Evolutionary conservation across 805 yeast species (phyloP).

Genomic region (Cyberlindnera suaveolens): DNA sequence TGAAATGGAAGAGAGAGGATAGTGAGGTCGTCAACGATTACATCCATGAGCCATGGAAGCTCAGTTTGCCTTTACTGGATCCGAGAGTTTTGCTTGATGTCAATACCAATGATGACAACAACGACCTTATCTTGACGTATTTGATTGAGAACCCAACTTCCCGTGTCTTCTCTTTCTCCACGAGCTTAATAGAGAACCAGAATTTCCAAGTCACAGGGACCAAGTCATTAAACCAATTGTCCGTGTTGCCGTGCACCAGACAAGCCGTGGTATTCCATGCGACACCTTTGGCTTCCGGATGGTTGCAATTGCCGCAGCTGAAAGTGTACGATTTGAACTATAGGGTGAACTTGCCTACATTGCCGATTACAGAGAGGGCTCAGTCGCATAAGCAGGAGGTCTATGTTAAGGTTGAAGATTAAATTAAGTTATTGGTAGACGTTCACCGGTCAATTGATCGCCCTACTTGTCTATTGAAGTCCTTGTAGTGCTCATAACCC

Average conservation of each 20-base stretch:
- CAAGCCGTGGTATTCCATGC: slow-evolving; percentile 34
- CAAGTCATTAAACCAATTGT: slow-evolving; percentile 17
- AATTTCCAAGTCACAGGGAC: slow-evolving; percentile 32
- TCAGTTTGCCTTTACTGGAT: slow-evolving; percentile 57
- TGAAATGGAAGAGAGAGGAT: slow-evolving; percentile 31
- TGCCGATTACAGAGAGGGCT: slow-evolving; percentile 32
- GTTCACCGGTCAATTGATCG: too few species aligned
- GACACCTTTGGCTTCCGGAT: slow-evolving; percentile 12
- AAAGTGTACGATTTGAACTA: slow-evolving; percentile 64
- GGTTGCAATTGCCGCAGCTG: slow-evolving; percentile 49
- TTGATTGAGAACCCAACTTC: slow-evolving; percentile 72
- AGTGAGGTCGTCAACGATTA: slow-evolving; percentile 24
- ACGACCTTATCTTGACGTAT: slow-evolving; percentile 34
- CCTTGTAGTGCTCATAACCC: too few species aligned
- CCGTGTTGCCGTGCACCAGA: slow-evolving; percentile 56
- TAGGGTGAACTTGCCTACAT: slow-evolving; percentile 53
- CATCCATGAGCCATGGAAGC: slow-evolving; percentile 38
- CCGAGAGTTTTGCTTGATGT: slow-evolving; percentile 57
- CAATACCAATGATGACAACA: slow-evolving; percentile 16
- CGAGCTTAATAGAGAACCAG: slow-evolving; percentile 34
- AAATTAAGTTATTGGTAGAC: neutral
- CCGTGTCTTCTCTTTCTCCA: slow-evolving; percentile 56
- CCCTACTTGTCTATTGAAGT: too few species aligned
- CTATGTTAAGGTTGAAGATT: slow-evolving; percentile 5
- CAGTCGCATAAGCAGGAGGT: slow-evolving; percentile 25